Conservation (phyloP, 2,329 filamentous ascomycete species). For the Coniella vitis region DNA sequence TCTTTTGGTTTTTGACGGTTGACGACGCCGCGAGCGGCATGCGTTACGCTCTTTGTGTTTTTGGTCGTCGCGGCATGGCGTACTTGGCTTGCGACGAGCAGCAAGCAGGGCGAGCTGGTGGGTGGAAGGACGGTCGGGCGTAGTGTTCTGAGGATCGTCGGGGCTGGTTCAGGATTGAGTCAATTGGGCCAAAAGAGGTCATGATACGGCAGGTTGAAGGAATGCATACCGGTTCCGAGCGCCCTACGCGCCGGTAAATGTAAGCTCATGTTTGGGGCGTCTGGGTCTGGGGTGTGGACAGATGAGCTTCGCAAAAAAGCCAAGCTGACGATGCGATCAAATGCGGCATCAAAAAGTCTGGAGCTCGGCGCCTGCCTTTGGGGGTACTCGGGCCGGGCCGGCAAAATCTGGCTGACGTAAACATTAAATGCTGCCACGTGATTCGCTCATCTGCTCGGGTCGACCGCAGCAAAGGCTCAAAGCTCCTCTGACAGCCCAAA, state of each 20-base stretch:
- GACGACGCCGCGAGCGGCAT: slow-evolving; percentile 24
- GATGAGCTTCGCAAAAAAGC: not conserved
- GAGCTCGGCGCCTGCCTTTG: not conserved
- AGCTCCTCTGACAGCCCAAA: slow-evolving; percentile 1
- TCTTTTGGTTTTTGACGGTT: slow-evolving; percentile 23
- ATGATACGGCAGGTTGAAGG: slow-evolving; percentile 1
- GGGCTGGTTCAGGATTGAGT: slow-evolving; percentile 11
- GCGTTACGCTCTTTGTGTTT: slow-evolving; percentile 19
- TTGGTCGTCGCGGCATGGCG: slow-evolving; percentile 5
- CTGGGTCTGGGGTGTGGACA: slow-evolving; percentile 16
- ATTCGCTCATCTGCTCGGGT: not conserved
- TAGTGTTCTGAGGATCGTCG: slow-evolving; percentile 15
- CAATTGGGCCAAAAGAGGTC: slow-evolving; percentile 17
- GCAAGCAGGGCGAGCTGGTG: not conserved
- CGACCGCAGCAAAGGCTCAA: not conserved
- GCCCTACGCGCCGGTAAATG: slow-evolving; percentile 57
- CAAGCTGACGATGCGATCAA: not conserved
- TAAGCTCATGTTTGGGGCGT: slow-evolving; percentile 51
- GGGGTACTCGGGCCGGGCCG: not conserved
- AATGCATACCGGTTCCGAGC: slow-evolving; percentile 47
- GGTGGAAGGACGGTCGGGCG: slow-evolving; percentile 15
- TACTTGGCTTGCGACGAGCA: slow-evolving; percentile 1
- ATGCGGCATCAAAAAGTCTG: slow-evolving; percentile 4
- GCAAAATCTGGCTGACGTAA: slow-evolving; percentile 3
- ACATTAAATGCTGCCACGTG: not conserved